Conservation (phyloP, 495 filamentous ascomycete species). For the Wilcoxina mikolae region DNA sequence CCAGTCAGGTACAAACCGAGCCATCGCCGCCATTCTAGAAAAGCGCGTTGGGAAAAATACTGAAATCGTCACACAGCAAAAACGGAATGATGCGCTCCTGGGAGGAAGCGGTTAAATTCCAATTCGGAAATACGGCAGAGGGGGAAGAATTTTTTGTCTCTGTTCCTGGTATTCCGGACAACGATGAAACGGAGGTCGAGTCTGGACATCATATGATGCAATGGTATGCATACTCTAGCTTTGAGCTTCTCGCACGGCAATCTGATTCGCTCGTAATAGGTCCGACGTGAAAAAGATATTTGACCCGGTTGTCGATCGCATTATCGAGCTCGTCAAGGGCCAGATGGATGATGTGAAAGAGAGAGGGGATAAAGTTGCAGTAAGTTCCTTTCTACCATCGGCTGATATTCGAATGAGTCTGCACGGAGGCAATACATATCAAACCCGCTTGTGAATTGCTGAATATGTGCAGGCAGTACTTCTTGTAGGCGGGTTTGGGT, state of each 20-base stretch:
- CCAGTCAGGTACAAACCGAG: too few species aligned
- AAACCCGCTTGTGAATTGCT: neutral
- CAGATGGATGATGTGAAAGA: slow-evolving; percentile 32
- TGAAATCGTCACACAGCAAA: too few species aligned
- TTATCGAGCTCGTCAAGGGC: slow-evolving; percentile 44
- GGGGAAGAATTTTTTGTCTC: slow-evolving; percentile 26
- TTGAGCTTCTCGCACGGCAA: too few species aligned
- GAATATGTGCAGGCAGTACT: slow-evolving; percentile 37
- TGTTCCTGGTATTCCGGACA: slow-evolving; percentile 58
- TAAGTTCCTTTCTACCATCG: neutral
- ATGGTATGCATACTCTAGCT: slow-evolving; percentile 2
- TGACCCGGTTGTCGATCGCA: slow-evolving; percentile 42
- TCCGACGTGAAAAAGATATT: slow-evolving; percentile 36
- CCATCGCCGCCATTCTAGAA: slow-evolving; percentile 2
- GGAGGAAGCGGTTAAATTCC: slow-evolving; percentile 30
- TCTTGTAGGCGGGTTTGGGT: slow-evolving; percentile 58
- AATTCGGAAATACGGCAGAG: slow-evolving; percentile 25
- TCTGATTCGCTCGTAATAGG: neutral
- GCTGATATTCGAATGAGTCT: neutral
- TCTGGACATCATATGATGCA: slow-evolving; percentile 51
- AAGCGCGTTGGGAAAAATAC: too few species aligned
- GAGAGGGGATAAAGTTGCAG: neutral
- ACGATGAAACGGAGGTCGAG: slow-evolving; percentile 46
- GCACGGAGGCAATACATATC: neutral
- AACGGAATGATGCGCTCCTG: slow-evolving; percentile 32